Evolutionary conservation across 495 filamentous ascomycete genomes (phyloP), one percentile per base, ranked within the genome.

Genomic region (Trichoderma virens): DNA sequence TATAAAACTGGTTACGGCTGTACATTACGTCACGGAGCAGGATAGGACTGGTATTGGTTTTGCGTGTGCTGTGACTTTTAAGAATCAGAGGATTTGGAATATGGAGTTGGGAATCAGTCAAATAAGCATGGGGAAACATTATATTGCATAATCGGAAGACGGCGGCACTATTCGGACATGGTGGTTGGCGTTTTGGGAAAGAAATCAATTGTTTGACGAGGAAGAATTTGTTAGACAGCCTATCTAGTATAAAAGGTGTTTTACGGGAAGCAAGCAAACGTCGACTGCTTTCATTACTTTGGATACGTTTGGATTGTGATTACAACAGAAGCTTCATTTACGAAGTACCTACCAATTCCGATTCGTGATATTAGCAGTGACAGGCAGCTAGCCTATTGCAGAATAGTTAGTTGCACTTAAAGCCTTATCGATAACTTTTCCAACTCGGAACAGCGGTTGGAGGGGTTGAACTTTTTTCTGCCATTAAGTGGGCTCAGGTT

Each of bases 1-100:
- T 70, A 7, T 79, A 66, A 68, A 66, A 31, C 16, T n/a, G 43
- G 9, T 25, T 20, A 20, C 6, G 11, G 25, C 5, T 56, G 25
- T 56, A 56, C 23, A 56, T 56, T 56, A 56, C 20, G 30, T 31
- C 11, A 14, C 5, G 11, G 27, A 30, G 9, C 9, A 28, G 25
- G 11, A 28, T 13, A 16, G 9, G 51, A 9, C 25, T 56, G 23
- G 11, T 16, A 31, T 7, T 18, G 51, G 13, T 11, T 30, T 56
- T 27, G 51, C 30, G 43, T 9, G 56, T 27, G 11, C 38, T 61
- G 60, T 3, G 31, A 35, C 60, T 35, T 0, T 60, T 16, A 18
- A 60, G 0, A 18, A 28, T 28, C 25, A 1, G 54, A 59, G 30
- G 3, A 23, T 23, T 38, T 34, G 59, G 59, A 38, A 61, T 38